A percentile compares a stretch with the other conserved stretches of the same genome.
Conservation (phyloP, 129 eudicot genomes). For the Artemisia annua region DNA sequence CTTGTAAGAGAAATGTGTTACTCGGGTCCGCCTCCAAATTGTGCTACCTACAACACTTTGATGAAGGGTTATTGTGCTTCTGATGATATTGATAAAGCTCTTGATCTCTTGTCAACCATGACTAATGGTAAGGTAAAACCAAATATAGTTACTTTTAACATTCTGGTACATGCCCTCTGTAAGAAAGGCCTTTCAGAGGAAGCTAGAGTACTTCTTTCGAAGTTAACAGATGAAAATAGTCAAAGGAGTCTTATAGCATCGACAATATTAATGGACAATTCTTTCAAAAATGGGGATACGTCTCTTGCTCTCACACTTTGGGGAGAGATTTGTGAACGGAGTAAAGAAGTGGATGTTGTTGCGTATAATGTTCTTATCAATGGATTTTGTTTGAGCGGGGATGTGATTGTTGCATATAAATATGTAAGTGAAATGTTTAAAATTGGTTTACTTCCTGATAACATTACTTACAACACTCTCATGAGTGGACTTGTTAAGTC, state of each 20-base stretch:
- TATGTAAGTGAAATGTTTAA: conserved; percentile 64
- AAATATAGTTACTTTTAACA: conserved; percentile 68
- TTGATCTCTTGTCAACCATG: conserved; percentile 59
- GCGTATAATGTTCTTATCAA: conserved; percentile 71
- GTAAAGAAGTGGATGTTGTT: conserved; percentile 44
- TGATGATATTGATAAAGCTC: conserved; percentile 64
- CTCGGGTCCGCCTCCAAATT: conserved; percentile 73
- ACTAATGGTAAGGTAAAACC: conserved; percentile 46
- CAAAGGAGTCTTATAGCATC: conserved; percentile 49
- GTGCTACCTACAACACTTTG: conserved; percentile 73
- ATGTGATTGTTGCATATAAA: conserved; percentile 41
- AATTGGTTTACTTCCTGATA: conserved; percentile 64
- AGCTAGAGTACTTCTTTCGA: conserved; percentile 55
- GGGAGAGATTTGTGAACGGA: conserved; percentile 39
- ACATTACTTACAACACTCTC: conserved; percentile 61
- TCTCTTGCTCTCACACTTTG: conserved; percentile 49
- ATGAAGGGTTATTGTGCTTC: conserved; percentile 70
- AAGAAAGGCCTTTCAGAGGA: conserved; percentile 50
- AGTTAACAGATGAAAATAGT: conserved; percentile 45
- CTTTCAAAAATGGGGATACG: conserved; percentile 60
- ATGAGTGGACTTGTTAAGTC: conserved; percentile 51
- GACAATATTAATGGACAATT: conserved; percentile 71
- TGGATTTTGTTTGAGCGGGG: conserved; percentile 51
- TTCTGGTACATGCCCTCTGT: conserved; percentile 72
- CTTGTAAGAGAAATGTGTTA: conserved; percentile 58